Base-by-base conservation (phyloP, 768 basidiomycete species). In the Mycena rosella region DNA sequence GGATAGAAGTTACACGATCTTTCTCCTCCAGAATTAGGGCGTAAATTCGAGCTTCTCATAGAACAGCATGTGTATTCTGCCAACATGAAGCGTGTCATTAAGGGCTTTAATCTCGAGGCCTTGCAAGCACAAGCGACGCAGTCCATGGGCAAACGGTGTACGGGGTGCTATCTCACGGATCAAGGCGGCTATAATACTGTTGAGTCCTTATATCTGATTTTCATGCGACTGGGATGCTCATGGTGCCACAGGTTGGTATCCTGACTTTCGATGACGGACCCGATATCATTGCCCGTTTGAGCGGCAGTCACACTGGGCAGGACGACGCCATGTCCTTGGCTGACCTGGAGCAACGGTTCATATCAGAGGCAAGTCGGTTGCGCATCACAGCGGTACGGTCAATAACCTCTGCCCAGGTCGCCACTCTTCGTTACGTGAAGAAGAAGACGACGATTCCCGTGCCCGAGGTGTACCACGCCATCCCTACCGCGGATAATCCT, bases 151-250 rank as follows among this genome's bases (percentile, higher is more conserved):
- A 53, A 53, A 24, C 30, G 20, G 20, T 53, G 52, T n/a, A 53
- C 32, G 5, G 52, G 52, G 20, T 53, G 32, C 30, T 53, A 30
- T 6, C 52, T 29, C 32, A 34, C 29, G 27, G 29, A 20, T 11
- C 52, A 53, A n/a, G 52, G 52, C 3, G 52, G 52, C 11, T 53
- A 32, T 26, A 53, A 53, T 18, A 53, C 52, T 10, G 52, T 53
- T 53, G 13, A n/a, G 17, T 30, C 13, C 9, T 34, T 30, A 6
- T 32, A 34, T 22, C 26, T 17, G 24, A 30, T 17, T 32, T 34
- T 18, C 30, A 14, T 30, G 4, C 14, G 17, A 9, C n/a, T 4
- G 6, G 45, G n/a, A 47, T 22, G 5, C 29, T 52, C 30, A 52
- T 30, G 15, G 18, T 17, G 22, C 20, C 17, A 15, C 15, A 52